Evolutionary conservation across 345 rosid species (phyloP).

Genomic region (Isatis tinctoria): DNA sequence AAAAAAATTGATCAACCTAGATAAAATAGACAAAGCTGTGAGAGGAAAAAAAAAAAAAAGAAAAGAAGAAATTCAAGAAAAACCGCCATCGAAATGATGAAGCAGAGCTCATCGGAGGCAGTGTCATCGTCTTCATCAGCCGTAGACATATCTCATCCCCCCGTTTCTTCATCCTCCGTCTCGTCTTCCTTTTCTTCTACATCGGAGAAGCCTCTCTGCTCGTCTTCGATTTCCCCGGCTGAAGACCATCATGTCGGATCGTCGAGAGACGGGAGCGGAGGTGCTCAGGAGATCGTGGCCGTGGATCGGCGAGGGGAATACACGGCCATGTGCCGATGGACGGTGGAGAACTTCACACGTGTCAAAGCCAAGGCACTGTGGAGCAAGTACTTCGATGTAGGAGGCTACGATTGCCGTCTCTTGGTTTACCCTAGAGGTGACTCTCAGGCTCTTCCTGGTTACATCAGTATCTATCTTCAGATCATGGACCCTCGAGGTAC

Average conservation of each 20-base stretch:
- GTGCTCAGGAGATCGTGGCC: constrained; percentile 72
- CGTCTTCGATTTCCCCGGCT: constrained; percentile 46
- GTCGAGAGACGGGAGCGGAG: constrained; percentile 68
- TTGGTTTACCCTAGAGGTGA: constrained; percentile 94
- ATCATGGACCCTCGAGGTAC: constrained; percentile 97
- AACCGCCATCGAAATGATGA: constrained; percentile 41
- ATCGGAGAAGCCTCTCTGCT: constrained; percentile 39
- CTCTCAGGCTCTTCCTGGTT: constrained; percentile 92
- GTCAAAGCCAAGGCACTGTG: constrained; percentile 87
- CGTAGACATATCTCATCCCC: constrained; percentile 48
- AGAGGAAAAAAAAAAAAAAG: neutral
- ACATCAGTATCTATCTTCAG: constrained; percentile 87
- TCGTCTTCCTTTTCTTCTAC: constrained; percentile 21
- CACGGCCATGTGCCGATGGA: constrained; percentile 90
- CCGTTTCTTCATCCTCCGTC: constrained; percentile 31
- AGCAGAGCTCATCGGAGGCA: constrained; percentile 64
- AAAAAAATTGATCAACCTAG: constrained; percentile 32
- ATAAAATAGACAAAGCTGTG: constrained; percentile 15
- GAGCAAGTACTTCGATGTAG: constrained; percentile 98
- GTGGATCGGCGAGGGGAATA: constrained; percentile 80
- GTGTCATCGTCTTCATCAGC: constrained; percentile 43
- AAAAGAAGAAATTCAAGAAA: neutral
- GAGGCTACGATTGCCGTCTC: constrained; percentile 96
- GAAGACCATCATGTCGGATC: constrained; percentile 57
- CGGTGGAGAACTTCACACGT: constrained; percentile 72